These are phyloP conservation scores for Aethionema arabicum DNA, from an alignment of 345 rosid species.

Conservation along the genomic window DNA sequence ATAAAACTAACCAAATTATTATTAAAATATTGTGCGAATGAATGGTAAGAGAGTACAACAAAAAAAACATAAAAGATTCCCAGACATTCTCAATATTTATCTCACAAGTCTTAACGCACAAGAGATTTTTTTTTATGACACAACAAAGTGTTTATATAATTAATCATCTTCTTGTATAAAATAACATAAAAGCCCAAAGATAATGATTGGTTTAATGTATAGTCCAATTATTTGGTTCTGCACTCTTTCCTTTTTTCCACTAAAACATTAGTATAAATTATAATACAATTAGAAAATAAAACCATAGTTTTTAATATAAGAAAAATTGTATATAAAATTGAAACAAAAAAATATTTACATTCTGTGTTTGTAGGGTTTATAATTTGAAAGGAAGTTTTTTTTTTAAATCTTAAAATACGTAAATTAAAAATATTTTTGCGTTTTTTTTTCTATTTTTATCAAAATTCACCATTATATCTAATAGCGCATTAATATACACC, in stretches of 20 bases:
- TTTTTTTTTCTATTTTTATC: too few species aligned
- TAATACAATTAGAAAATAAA: neutral
- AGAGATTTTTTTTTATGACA: neutral
- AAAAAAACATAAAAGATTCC: conserved; percentile 15
- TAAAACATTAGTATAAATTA: conserved; percentile 2
- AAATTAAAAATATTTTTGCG: too few species aligned
- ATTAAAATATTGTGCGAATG: neutral
- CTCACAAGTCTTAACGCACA: conserved; percentile 8
- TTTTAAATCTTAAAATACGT: too few species aligned
- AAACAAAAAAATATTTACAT: too few species aligned
- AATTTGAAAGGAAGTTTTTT: too few species aligned
- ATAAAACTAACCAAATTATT: neutral
- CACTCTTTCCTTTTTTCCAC: conserved; percentile 20
- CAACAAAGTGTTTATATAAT: conserved; percentile 29
- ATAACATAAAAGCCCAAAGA: conserved; percentile 20
- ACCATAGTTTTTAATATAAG: too few species aligned
- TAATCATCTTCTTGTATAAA: conserved; percentile 18
- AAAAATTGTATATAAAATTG: too few species aligned
- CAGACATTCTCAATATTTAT: conserved; percentile 33
- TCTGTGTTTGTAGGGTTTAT: too few species aligned
- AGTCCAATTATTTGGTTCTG: conserved; percentile 33
- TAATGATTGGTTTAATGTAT: conserved; percentile 28
- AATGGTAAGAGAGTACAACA: conserved; percentile 1
- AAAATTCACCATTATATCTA: too few species aligned
- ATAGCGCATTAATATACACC: too few species aligned